Percentiles rank a stretch among this genome's conserved stretches.
These are phyloP conservation scores for Lumnitzera littorea DNA, from an alignment of 345 rosid species.

Conservation along the genomic window DNA sequence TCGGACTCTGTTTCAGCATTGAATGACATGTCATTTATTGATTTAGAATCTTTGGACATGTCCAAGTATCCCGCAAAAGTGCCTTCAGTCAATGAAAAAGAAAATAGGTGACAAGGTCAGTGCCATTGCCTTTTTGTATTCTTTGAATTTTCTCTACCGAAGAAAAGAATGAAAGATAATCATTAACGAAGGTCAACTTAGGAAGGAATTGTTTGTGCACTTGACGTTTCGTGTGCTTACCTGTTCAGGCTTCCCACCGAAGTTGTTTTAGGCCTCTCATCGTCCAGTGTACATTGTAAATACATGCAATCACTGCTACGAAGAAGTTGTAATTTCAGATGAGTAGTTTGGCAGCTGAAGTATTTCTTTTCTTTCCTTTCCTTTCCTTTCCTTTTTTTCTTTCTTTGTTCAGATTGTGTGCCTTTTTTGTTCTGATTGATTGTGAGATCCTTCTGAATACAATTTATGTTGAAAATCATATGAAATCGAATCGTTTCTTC, in stretches of 20 bases:
- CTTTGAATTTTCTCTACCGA: too few species aligned
- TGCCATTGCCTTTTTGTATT: too few species aligned
- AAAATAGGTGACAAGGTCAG: slow-evolving; percentile 33
- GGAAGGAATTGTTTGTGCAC: neutral
- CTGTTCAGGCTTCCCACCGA: slow-evolving; percentile 6
- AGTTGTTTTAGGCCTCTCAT: slow-evolving; percentile 2
- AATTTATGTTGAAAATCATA: too few species aligned
- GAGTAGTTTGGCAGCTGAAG: too few species aligned
- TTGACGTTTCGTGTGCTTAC: slow-evolving; percentile 1
- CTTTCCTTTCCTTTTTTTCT: too few species aligned
- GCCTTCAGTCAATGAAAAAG: slow-evolving; percentile 57
- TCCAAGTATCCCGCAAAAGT: slow-evolving; percentile 70
- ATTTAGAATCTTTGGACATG: slow-evolving; percentile 78
- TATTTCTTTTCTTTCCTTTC: too few species aligned
- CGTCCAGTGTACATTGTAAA: slow-evolving; percentile 19
- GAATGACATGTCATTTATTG: slow-evolving; percentile 84
- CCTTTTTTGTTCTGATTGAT: too few species aligned
- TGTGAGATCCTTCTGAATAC: too few species aligned
- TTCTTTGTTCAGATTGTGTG: too few species aligned
- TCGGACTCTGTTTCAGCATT: slow-evolving; percentile 41
- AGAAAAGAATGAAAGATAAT: too few species aligned
- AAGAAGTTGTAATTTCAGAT: neutral
- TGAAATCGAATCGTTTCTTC: too few species aligned
- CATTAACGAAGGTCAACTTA: too few species aligned
- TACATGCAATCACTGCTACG: slow-evolving; percentile 1